These are phyloP conservation scores for Eimeria tenella DNA, from an alignment of 169 alveolate genomes.

Conservation along the genomic window DNA sequence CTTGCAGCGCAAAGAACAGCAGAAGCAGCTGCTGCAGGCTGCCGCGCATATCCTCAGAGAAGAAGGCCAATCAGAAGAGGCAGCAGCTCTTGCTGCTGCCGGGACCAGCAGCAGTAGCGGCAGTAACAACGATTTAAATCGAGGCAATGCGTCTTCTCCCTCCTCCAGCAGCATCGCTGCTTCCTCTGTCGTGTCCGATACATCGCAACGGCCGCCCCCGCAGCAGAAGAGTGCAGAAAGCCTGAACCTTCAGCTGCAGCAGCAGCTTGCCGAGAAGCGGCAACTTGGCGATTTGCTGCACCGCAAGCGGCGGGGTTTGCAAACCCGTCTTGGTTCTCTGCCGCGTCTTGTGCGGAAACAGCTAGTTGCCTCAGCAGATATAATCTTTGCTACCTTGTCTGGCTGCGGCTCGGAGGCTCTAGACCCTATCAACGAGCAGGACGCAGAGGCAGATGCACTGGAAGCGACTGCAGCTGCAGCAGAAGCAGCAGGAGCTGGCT, in stretches of 20 bases:
- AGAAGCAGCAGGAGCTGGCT: neutral
- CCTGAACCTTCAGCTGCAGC: neutral
- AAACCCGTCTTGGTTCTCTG: neutral
- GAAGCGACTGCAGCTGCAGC: neutral
- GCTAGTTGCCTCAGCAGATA: neutral
- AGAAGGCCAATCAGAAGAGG: neutral
- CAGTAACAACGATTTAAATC: too few relatives aligned
- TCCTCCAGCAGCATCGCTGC: neutral
- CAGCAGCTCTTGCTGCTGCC: neutral
- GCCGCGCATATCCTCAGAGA: conserved; percentile 1
- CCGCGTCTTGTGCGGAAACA: neutral
- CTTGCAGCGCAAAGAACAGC: neutral
- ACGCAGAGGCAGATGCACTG: neutral
- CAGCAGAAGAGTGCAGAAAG: neutral
- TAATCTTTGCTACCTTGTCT: conserved; percentile 12
- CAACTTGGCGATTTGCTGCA: conserved; percentile 29
- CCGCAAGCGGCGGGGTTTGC: neutral
- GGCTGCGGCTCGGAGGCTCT: conserved; percentile 31
- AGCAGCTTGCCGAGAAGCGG: conserved; percentile 12
- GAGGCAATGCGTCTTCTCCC: neutral
- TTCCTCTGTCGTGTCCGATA: neutral
- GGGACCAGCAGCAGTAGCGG: conserved; percentile 15
- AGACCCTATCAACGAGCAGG: neutral
- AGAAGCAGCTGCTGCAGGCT: conserved; percentile 35
- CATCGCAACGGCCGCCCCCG: neutral